Percentiles rank a stretch among this genome's conserved stretches.
phyloP scores from a whole-genome alignment of 805 yeast genomes.

The Brettanomyces nanus region DNA sequence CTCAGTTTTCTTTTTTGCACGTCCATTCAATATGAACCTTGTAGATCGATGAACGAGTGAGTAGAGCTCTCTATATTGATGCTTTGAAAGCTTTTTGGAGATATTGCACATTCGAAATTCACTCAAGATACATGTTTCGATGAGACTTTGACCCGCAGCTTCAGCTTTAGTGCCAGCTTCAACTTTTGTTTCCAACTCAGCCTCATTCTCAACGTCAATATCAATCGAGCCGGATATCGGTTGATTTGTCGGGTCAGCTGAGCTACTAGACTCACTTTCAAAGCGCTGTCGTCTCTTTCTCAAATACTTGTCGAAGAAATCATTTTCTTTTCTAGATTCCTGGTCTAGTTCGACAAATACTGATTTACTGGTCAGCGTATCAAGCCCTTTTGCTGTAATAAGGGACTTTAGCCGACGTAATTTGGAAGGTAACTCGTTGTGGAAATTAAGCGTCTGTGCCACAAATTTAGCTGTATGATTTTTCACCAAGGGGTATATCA shows the following conservation, averaged over 20 bases:
- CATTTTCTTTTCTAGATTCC: constrained; percentile 11
- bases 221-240: background rate
- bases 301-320: constrained; percentile 16
- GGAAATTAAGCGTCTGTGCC: too few relatives aligned
- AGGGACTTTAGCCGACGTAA: too few relatives aligned
- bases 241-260: constrained; percentile 6
- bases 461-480: too few relatives aligned
- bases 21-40: constrained; percentile 29
- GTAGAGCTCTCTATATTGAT: constrained; percentile 28
- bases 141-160: too few relatives aligned
- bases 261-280: constrained; percentile 12
- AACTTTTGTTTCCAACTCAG: background rate
- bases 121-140: constrained; percentile 27
- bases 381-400: background rate
- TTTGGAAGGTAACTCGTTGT: too few relatives aligned
- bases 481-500: background rate
- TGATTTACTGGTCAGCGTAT: constrained; percentile 1
- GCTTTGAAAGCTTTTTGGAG: constrained; percentile 17
- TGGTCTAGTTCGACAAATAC: constrained; percentile 8
- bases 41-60: constrained; percentile 29
- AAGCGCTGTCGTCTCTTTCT: too few relatives aligned
- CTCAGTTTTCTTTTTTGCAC: constrained; percentile 9
- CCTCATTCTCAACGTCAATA: background rate
- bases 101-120: constrained; percentile 30
- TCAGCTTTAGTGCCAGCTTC: background rate